Base-by-base conservation (phyloP, 495 filamentous ascomycete species). In the Penicillium fimorum region DNA sequence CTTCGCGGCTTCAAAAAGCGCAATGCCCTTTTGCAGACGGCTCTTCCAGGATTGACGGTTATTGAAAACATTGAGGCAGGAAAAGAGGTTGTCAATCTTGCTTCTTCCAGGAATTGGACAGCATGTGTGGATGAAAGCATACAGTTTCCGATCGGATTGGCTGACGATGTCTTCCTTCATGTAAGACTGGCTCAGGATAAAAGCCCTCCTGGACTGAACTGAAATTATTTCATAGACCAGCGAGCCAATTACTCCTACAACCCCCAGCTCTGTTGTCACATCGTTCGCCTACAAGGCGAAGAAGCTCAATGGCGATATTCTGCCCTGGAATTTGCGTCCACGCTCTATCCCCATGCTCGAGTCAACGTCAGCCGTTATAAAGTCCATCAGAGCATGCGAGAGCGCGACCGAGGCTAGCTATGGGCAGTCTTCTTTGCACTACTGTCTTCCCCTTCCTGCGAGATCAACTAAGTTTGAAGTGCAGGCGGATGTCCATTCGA, bases 121-220 rank as follows among this genome's bases (percentile, higher is more conserved):
- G 68, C 65, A 8, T 47, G 33, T 24, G 55, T 69, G 1, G 68
- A 74, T 50, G 60, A 69, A 20, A 58, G 59, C 38, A 57, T 69
- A 22, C 33, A 46, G n/a, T 74, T 73, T 33, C 73, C 73, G 10
- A 65, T 43, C 44, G 73, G 73, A 5, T 46, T 73, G 56, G 44
- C 61, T 0, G 70, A 76, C 38, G 73, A 76, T 57, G 66, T 64
- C 68, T 75, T 33, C 72, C 68, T 75, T 33, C 72, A 75, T 62
- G 72, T 75, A 49, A 56, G 67, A n/a, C 32, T 45, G 11, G 12
- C 37, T 27, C 11, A 6, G 20, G n/a, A 40, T 32, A 3, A 37
- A 8, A 22, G 12, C 20, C 0, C 24, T 20, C 17, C 43, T 25
- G 8, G 6, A 25, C 35, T 57, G 10, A 57, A 11, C 27, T 57